Evolutionary conservation across 768 basidiomycete genomes (phyloP).

Genomic region (Rickenella mellea): DNA sequence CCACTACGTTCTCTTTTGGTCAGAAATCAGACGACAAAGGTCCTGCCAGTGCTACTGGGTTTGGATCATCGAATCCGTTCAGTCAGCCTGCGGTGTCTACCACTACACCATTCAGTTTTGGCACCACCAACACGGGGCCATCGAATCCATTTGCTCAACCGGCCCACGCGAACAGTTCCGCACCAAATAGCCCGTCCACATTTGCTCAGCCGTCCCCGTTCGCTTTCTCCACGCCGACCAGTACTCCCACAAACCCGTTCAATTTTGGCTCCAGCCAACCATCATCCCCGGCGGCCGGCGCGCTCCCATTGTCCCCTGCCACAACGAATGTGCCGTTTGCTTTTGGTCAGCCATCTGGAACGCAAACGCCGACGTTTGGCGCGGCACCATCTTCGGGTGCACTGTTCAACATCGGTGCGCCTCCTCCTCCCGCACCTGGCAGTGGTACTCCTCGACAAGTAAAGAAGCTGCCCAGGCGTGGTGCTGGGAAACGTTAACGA

Average conservation of each 20-base stretch:
- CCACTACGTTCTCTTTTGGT: conserved; percentile 14
- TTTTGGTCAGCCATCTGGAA: conserved; percentile 40
- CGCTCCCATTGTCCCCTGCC: conserved; percentile 26
- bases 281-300: conserved; percentile 42
- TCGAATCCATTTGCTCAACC: neutral
- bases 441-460: conserved; percentile 33
- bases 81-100: conserved; percentile 31
- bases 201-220: conserved; percentile 12
- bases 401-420: conserved; percentile 55
- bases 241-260: conserved; percentile 28
- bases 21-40: conserved; percentile 33
- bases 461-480: conserved; percentile 46
- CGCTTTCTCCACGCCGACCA: conserved; percentile 14
- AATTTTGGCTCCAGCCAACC: conserved; percentile 50
- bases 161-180: conserved; percentile 6
- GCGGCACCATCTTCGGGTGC: conserved; percentile 21
- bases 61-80: conserved; percentile 28
- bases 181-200: conserved; percentile 17
- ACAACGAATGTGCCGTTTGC: conserved; percentile 16
- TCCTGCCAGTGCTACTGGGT: conserved; percentile 25
- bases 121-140: conserved; percentile 14
- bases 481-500: neutral
- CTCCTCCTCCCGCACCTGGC: conserved; percentile 27
- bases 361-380: conserved; percentile 27
- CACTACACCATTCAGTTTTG: conserved; percentile 40